These are phyloP conservation scores for Juglanconis sp. DNA, from an alignment of 2,329 filamentous ascomycete species.

Conservation along the genomic window DNA sequence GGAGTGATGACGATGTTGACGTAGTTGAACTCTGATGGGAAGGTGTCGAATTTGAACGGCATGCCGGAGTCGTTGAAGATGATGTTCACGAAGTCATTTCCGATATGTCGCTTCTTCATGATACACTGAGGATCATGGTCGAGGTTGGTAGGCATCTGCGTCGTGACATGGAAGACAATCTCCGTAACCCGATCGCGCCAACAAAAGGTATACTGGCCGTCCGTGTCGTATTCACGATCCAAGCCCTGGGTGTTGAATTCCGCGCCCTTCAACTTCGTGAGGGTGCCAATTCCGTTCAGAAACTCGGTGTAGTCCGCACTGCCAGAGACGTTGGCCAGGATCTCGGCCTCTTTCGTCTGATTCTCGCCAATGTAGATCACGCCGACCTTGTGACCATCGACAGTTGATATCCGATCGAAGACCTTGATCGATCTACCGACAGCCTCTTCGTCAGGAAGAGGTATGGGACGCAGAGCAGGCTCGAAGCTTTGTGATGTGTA, in stretches of 20 bases:
- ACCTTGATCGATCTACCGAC: conserved; percentile 70
- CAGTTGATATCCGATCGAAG: conserved; percentile 84
- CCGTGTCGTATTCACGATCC: conserved; percentile 71
- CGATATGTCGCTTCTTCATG: conserved; percentile 90
- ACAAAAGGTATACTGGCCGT: conserved; percentile 85
- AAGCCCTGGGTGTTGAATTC: conserved; percentile 92
- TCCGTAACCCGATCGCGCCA: conserved; percentile 96
- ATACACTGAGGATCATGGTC: conserved; percentile 72
- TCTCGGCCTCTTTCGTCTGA: conserved; percentile 78
- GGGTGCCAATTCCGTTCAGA: conserved; percentile 74
- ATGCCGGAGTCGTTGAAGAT: conserved; percentile 96
- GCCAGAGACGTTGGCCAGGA: conserved; percentile 81
- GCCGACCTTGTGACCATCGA: conserved; percentile 94
- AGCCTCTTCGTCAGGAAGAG: conserved; percentile 67
- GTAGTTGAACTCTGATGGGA: conserved; percentile 93
- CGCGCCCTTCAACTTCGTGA: conserved; percentile 76
- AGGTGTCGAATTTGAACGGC: conserved; percentile 85
- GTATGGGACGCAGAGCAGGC: conserved; percentile 63
- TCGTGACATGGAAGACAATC: conserved; percentile 92
- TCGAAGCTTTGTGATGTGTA: conserved; percentile 58
- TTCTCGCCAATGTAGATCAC: conserved; percentile 89
- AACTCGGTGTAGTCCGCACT: conserved; percentile 87
- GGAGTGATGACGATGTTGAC: conserved; percentile 96
- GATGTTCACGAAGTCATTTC: conserved; percentile 97
- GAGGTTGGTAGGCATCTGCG: conserved; percentile 91